Conservation (phyloP, 2,329 filamentous ascomycete species). For the Neophaeococcomyces aloes region DNA sequence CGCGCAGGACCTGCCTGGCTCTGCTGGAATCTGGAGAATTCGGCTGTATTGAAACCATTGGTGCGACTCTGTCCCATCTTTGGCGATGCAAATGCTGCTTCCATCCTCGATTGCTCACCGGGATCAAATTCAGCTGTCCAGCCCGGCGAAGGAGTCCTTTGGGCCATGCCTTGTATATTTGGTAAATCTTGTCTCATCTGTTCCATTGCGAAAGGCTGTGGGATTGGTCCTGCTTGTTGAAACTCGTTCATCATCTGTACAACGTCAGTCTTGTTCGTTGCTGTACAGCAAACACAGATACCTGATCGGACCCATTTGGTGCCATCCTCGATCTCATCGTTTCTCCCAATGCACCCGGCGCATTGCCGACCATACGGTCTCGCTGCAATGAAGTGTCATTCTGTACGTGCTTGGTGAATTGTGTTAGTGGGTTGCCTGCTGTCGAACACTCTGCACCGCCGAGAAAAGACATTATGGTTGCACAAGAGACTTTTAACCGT, state of each 20-base stretch:
- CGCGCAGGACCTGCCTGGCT: conserved; percentile 29
- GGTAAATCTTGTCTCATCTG: conserved; percentile 55
- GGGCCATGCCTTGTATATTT: conserved; percentile 38
- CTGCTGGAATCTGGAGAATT: conserved; percentile 77
- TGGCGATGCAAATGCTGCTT: conserved; percentile 48
- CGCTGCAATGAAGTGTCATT: conserved; percentile 92
- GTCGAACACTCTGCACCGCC: conserved; percentile 95
- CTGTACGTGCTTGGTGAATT: conserved; percentile 94
- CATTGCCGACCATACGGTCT: conserved; percentile 71
- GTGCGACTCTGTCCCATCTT: conserved; percentile 31
- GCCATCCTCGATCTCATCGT: conserved; percentile 65
- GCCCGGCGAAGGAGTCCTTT: conserved; percentile 44
- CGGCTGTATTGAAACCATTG: conserved; percentile 63
- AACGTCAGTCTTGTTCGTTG: conserved; percentile 18
- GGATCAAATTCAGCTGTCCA: conserved; percentile 58
- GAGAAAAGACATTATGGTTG: conserved; percentile 73
- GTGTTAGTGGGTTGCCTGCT: conserved; percentile 86
- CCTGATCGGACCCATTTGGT: conserved; percentile 64
- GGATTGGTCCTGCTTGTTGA: conserved; percentile 56
- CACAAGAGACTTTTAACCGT: neutral
- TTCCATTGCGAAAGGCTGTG: conserved; percentile 53
- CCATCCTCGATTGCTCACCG: conserved; percentile 57
- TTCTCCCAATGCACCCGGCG: conserved; percentile 59
- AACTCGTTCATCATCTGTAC: conserved; percentile 84
- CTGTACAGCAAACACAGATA: conserved; percentile 19